Evolutionary conservation across 345 rosid genomes (phyloP), one percentile per base, ranked within the genome.

Genomic region (Citrus medica): DNA sequence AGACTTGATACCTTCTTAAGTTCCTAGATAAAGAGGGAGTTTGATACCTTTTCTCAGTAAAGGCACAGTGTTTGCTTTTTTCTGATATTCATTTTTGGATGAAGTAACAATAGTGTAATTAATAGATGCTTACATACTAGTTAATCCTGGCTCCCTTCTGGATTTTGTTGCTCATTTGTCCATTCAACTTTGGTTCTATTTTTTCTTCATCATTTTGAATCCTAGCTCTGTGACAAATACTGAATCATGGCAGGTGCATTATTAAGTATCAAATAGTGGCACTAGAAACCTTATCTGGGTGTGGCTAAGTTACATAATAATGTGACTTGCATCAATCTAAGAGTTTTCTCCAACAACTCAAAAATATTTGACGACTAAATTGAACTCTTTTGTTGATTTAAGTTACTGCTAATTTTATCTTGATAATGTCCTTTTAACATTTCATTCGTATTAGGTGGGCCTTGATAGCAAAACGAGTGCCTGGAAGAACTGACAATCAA

Each of bases 401-500:
- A 46, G 17, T 46, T 3, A 13, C 51, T 3, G 17, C 51, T 13
- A 3, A 3, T 46, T 46, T 46, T 13, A 46, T 46, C 65, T 56
- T 22, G 53, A 33, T 58, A 55, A 58, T 38, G 58, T 12, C 56
- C 40, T 60, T 59, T 73, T 38, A 75, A 46, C 40, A 9, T 73
- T 62, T 22, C 5, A 56, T 14, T 67, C 58, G 35, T 83, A 5
- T 63, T 70, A 88, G 95, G 83, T 90, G 95, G 95, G 85, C 95
- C 61, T 75, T 91, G 83, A 91, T 91, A 67, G 95, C 92, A 1
- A 88, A 86, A 84, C 70, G 93, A n/a, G 90, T 88, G 51, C 95
- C 93, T 2, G 93, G 95, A 60, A 75, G 93, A 75, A 91, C 92
- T 9, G 95, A 91, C 82, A 90, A 91, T 76, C 94, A 88, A 86